Base-by-base conservation (phyloP, 2,329 filamentous ascomycete genomes). In the Colletotrichum cordylinicola region DNA sequence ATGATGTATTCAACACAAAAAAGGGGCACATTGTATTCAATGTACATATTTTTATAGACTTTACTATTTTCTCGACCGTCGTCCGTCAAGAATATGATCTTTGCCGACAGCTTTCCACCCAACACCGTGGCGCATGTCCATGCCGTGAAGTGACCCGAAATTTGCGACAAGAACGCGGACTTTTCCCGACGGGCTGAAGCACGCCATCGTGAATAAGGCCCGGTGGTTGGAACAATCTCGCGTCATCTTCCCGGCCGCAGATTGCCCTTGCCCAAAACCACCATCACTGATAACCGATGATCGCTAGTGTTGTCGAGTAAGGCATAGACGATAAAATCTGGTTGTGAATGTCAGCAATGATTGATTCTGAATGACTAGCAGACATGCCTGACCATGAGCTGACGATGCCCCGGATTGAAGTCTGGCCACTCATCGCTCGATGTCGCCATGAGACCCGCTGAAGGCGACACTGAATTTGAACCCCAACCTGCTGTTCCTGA, bases 381-480 rank as follows among this genome's bases (percentile, higher is more conserved):
- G 37, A 29, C 31, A 56, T 18, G 21, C 12, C n/a, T 15, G 29
- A 31, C 21, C 16, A 18, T 18, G 21, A 39, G 31, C 15, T 21
- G 24, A 21, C 61, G 31, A 15, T 39, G 8, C 37, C 9, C 60
- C 33, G 7, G 33, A 64, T 39, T 37, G 64, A 12, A 27, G 37
- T 52, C 6, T 29, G n/a, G 27, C 39, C 37, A 37, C 10, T 33
- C 37, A 66, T n/a, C 39, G 39, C 8, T 55, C 48, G 35, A 76
- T 76, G 70, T 74, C 70, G 74, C 70, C 66, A 76, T 76, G 74
- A 12, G 60, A 67, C 71, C 67, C 65, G 58, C 37, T 10, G 39
- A 76, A 74, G 71, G 27, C 66, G 74, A 70, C 70, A 76, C 43
- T n/a, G 35, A 6, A 52, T 29, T 12, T 13, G 43, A 24, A 39